Base-by-base conservation (phyloP, 257 asterid genomes). In the Linaria vulgaris region DNA sequence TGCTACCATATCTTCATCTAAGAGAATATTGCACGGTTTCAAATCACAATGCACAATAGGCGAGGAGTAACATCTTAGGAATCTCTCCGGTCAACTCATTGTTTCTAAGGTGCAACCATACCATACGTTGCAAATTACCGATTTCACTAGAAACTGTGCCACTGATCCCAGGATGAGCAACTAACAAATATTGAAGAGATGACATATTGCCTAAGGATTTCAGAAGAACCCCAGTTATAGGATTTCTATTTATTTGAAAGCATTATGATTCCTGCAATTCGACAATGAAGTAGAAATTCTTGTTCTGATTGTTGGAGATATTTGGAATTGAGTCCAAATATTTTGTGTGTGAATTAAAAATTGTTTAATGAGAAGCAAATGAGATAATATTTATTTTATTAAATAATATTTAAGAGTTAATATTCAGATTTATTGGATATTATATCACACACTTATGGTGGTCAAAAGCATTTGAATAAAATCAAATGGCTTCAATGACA, bases 11-110 rank as follows among this genome's bases (percentile, higher is more conserved):
- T n/a, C 12, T 38, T 65, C 65, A 12, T 21, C 63, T 11, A 58
- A 73, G 53, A 75, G 34, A 15, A 75, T 63, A 21, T 75, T 75
- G 59, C 74, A 70, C 11, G 80, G 76, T 53, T 75, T 75, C 63
- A 75, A 31, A 43, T 75, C 80, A 61, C 76, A 70, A n/a, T 75
- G 76, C 8, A 66, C 64, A 38, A 76, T 50, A 9, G 62, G 74
- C 30, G 12, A 44, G 5, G 11, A 22, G 30, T 67, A 71, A 19
- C 68, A 64, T 47, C 14, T 22, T 25, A 0, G 71, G 78, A 22
- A 73, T 56, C 13, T 30, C 23, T 1, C 74, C 74, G 5, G 34
- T 56, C 39, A 68, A 55, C 12, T 49, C 27, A 49, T 68, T 73
- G 2, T 9, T 0, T 11, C 37, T 53, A n/a, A 73, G 19, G 5